phyloP scores from a whole-genome alignment of 2,329 filamentous ascomycete species.

The Mariannaea sp. region DNA sequence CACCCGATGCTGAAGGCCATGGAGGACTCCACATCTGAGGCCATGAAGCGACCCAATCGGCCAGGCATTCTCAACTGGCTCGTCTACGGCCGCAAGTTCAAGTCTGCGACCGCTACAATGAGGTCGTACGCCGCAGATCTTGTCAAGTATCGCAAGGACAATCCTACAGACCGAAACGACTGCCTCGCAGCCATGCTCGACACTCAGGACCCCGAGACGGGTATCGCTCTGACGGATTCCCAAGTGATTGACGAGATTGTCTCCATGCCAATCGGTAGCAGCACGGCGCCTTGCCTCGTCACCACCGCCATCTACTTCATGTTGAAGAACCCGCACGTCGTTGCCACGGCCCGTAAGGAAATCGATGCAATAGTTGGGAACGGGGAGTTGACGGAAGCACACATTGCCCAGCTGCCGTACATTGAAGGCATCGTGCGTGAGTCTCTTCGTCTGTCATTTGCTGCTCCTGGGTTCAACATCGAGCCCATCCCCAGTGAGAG shows the following conservation, averaged over 20 bases:
- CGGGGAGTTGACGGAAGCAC: constrained; percentile 50
- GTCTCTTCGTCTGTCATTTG: constrained; percentile 57
- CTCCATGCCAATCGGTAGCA: constrained; percentile 65
- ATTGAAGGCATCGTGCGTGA: constrained; percentile 60
- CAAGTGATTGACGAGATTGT: constrained; percentile 72
- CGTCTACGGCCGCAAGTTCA: constrained; percentile 57
- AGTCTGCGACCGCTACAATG: constrained; percentile 57
- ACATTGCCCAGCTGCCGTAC: constrained; percentile 58
- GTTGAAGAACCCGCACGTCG: constrained; percentile 53
- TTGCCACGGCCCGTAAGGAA: constrained; percentile 57
- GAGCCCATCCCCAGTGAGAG: constrained; percentile 49
- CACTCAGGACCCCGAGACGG: constrained; percentile 65
- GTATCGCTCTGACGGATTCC: constrained; percentile 59
- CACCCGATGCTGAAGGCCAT: constrained; percentile 58
- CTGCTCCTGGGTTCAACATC: constrained; percentile 61
- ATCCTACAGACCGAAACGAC: constrained; percentile 62
- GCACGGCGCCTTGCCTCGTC: constrained; percentile 53
- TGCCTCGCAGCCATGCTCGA: constrained; percentile 64
- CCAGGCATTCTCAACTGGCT: constrained; percentile 58
- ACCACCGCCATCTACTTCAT: constrained; percentile 56
- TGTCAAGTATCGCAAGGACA: constrained; percentile 59
- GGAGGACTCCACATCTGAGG: constrained; percentile 60
- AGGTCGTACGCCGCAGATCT: constrained; percentile 60
- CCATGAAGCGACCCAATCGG: constrained; percentile 58
- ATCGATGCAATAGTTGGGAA: constrained; percentile 57